Base-by-base conservation (phyloP, 2,329 filamentous ascomycete genomes). In the Fusarium musae region DNA sequence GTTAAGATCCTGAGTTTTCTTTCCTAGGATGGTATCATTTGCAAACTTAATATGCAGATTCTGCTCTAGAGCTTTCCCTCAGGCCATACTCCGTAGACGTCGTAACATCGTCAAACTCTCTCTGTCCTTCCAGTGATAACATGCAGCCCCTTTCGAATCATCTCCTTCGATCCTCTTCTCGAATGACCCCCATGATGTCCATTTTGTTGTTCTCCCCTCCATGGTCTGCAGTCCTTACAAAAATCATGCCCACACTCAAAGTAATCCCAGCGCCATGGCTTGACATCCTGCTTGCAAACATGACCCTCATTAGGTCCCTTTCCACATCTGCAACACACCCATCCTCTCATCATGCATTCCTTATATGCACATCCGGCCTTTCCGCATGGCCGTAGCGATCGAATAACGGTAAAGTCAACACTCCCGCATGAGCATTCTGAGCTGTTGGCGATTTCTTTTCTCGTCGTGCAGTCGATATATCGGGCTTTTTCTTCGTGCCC, bases 111-210 rank as follows among this genome's bases (percentile, higher is more conserved):
- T 54, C 16, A 63, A 54, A 62, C 36, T 9, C 16, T 28, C 32
- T 63, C 34, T 13, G 42, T 23, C n/a, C 28, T 70, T 26, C 69
- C 43, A 10, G 58, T 54, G 6, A 70, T 59, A 40, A 47, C 32
- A 36, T 57, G 36, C 10, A 73, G 26, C 10, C 72, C 59, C 16
- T 42, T 64, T 23, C 59, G 49, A 30, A 74, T 58, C 13, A 26
- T 53, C 36, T 69, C 65, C 37, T 17, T 83, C 82, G 69, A 80
- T 83, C n/a, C 58, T n/a, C 36, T 68, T 8, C 70, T 59, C 3
- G n/a, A 26, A 47, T 21, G 59, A 1, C 37, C 36, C 3, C 19
- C 37, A 34, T 26, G 34, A n/a, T 58, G 17, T 23, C 32, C 56
- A 6, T 37, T 34, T 17, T 17, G 28, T 9, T 30, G 19, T 28